These are phyloP conservation scores for Ustilago crameri DNA, from an alignment of 1,284 basidiomycete species.

Conservation along the genomic window DNA sequence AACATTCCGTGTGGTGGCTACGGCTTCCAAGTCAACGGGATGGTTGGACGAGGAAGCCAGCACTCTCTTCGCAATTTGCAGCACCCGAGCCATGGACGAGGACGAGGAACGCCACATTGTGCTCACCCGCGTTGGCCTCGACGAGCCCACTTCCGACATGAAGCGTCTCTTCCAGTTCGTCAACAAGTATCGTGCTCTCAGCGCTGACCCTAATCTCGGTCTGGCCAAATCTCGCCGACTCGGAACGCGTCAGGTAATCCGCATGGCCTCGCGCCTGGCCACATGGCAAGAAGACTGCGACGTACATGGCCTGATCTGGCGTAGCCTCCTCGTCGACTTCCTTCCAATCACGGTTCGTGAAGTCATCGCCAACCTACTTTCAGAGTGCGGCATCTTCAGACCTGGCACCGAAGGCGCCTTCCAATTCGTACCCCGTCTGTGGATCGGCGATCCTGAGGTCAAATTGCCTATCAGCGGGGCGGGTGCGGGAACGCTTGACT, in stretches of 20 bases:
- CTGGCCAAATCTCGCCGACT: slow-evolving; percentile 66
- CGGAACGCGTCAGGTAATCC: slow-evolving; percentile 68
- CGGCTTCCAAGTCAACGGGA: slow-evolving; percentile 57
- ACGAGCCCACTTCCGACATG: slow-evolving; percentile 29
- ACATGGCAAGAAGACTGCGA: slow-evolving; percentile 61
- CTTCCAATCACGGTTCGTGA: slow-evolving; percentile 66
- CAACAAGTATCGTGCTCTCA: slow-evolving; percentile 59
- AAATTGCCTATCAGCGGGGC: slow-evolving; percentile 4
- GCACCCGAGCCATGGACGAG: slow-evolving; percentile 66
- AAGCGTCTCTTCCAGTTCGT: slow-evolving; percentile 63
- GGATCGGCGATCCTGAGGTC: slow-evolving; percentile 41
- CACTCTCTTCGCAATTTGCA: slow-evolving; percentile 64
- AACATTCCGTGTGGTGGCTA: slow-evolving; percentile 67
- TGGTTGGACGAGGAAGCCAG: slow-evolving; percentile 69
- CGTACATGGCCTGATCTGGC: slow-evolving; percentile 60
- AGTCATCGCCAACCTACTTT: slow-evolving; percentile 57
- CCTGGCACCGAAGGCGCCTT: slow-evolving; percentile 61
- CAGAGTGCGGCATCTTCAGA: slow-evolving; percentile 56
- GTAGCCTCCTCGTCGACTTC: slow-evolving; percentile 67
- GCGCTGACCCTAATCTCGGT: slow-evolving; percentile 59
- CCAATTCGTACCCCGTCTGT: slow-evolving; percentile 49
- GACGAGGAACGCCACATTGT: slow-evolving; percentile 65
- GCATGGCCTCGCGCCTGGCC: slow-evolving; percentile 65
- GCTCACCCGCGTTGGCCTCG: slow-evolving; percentile 32
- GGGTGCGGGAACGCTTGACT: slow-evolving; percentile 41